Conservation (phyloP, 805 yeast species). For the Starmerella stellata region DNA sequence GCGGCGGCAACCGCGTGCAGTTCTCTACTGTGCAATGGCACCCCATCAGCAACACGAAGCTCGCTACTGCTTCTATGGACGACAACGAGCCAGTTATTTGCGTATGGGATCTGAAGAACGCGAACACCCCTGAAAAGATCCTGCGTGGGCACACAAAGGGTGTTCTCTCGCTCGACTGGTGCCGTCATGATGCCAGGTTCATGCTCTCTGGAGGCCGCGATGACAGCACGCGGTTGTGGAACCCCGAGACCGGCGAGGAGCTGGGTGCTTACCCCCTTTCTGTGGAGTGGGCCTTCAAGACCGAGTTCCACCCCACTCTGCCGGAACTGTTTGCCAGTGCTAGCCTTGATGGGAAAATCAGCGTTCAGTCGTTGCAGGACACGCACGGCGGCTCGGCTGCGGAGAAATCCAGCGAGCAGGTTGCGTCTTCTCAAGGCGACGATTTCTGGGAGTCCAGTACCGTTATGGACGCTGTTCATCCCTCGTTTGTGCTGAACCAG, state of each 20-base stretch:
- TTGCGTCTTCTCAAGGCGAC: slow-evolving; percentile 32
- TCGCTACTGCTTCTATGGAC: slow-evolving; percentile 71
- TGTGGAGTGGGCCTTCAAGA: slow-evolving; percentile 83
- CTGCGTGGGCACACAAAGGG: slow-evolving; percentile 75
- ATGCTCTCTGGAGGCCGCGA: slow-evolving; percentile 86
- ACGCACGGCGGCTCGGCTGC: slow-evolving; percentile 31
- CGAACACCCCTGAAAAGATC: slow-evolving; percentile 69
- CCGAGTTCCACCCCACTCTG: slow-evolving; percentile 67
- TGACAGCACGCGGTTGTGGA: slow-evolving; percentile 76
- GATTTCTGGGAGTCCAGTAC: slow-evolving; percentile 63
- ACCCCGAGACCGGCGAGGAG: slow-evolving; percentile 54
- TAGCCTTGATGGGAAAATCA: slow-evolving; percentile 67
- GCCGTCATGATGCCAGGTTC: slow-evolving; percentile 57
- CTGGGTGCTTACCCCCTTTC: slow-evolving; percentile 81
- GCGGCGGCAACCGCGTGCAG: slow-evolving; percentile 35
- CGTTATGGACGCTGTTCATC: slow-evolving; percentile 28
- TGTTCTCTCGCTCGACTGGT: slow-evolving; percentile 84
- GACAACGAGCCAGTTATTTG: slow-evolving; percentile 56
- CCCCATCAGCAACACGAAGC: slow-evolving; percentile 68
- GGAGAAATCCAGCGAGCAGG: slow-evolving; percentile 20
- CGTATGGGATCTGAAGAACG: slow-evolving; percentile 87
- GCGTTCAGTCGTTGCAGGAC: slow-evolving; percentile 76
- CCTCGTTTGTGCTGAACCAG: slow-evolving; percentile 51
- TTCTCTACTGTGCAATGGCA: slow-evolving; percentile 86
- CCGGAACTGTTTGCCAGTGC: slow-evolving; percentile 58